These are phyloP conservation scores for Russula virescens DNA, from an alignment of 768 basidiomycete species.

Conservation along the genomic window DNA sequence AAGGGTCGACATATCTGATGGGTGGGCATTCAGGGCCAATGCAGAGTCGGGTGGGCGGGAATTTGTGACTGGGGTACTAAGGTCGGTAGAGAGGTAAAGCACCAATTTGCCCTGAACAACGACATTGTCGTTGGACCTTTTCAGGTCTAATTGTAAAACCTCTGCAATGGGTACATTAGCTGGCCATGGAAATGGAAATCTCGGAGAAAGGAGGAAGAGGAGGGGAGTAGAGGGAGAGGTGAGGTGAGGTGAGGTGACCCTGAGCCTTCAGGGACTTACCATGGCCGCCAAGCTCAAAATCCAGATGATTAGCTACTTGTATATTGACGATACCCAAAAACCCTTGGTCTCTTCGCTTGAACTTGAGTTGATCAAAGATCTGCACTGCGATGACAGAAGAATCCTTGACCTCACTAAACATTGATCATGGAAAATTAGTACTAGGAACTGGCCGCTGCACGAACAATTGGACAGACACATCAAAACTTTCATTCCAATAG, in stretches of 20 bases:
- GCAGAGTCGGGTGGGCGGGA: constrained; percentile 65
- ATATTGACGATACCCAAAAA: constrained; percentile 98
- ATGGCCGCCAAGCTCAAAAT: constrained; percentile 88
- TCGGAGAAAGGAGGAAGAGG: too few relatives aligned
- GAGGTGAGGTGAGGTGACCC: too few relatives aligned
- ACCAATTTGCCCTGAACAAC: constrained; percentile 98
- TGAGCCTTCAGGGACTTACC: constrained; percentile 46
- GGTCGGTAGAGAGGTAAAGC: constrained; percentile 91
- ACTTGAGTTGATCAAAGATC: constrained; percentile 99
- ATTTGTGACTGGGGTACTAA: constrained; percentile 76
- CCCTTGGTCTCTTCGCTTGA: constrained; percentile 96
- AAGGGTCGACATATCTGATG: constrained; percentile 49
- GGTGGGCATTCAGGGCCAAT: constrained; percentile 57
- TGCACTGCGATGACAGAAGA: constrained; percentile 97
- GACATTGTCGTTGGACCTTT: constrained; percentile 98
- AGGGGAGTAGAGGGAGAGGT: too few relatives aligned
- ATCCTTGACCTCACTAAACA: constrained; percentile 82
- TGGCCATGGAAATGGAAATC: not conserved
- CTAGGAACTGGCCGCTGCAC: constrained; percentile 7
- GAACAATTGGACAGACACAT: constrained; percentile 58
- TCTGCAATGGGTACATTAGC: constrained; percentile 36
- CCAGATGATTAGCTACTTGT: constrained; percentile 82
- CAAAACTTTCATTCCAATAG: constrained; percentile 98
- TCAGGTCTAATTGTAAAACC: constrained; percentile 93
- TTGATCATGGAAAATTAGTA: not conserved